Base-by-base conservation (phyloP, 2,329 filamentous ascomycete species). In the Verticillium albo-atrum region DNA sequence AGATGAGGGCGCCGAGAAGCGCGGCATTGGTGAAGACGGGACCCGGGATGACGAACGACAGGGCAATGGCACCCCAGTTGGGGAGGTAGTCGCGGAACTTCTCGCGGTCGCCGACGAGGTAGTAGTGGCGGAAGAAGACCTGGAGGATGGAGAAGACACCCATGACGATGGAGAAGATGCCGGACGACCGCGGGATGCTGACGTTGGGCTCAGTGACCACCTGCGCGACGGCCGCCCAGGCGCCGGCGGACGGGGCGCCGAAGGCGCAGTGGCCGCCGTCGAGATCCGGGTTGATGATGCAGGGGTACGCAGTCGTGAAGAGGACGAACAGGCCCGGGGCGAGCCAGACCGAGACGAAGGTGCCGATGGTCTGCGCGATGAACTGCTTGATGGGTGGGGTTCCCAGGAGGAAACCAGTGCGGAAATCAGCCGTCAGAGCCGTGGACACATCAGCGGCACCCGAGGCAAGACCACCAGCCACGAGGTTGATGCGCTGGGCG, bases 241-340 rank as follows among this genome's bases (percentile, higher is more conserved):
- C 84, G 1, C 80, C 72, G n/a, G 86, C 83, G 7, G 82, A 84
- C 1, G 85, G 85, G 0, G 80, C 80, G 14, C 70, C 66, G 73
- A 88, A 88, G 25, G 81, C 70, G 68, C 85, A 87, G 37, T 71
- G 72, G 34, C 35, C 54, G 34, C 32, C 25, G 15, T 77, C 71
- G 1, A 74, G 74, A 2, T 74, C 68, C 20, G 73, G 63, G 63
- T 81, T 74, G 63, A 82, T 76, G 67, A 88, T 85, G 69, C 85
- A 88, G 0, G 84, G 85, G 71, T 88, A 88, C 3, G 85, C 85
- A 14, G 78, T 79, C 23, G 79, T 76, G 72, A 87, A 87, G 55
- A 87, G 78, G 60, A 86, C 78, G 70, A 86, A 88, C 64, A 87
- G 79, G 14, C 81, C 82, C 3, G 83, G 83, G 1, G 84, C 82